These are phyloP conservation scores for Penicillium odoratum DNA, from an alignment of 495 filamentous ascomycete species.

Conservation along the genomic window DNA sequence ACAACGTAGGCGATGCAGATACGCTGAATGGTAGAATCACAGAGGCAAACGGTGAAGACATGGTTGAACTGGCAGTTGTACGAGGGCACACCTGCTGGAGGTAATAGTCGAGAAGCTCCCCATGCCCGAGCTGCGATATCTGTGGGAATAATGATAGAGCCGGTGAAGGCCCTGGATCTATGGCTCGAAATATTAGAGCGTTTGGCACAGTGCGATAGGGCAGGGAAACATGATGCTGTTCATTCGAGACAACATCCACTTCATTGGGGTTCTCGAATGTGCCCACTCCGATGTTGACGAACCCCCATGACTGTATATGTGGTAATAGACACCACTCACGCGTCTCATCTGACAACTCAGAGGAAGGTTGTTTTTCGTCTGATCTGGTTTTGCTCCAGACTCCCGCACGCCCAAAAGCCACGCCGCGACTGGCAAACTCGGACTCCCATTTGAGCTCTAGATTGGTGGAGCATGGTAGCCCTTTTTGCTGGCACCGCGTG, in stretches of 20 bases:
- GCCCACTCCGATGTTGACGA: slow-evolving; percentile 38
- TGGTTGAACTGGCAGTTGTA: slow-evolving; percentile 37
- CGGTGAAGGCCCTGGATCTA: slow-evolving; percentile 12
- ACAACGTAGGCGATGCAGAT: slow-evolving; percentile 38
- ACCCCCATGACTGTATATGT: slow-evolving; percentile 34
- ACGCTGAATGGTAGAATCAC: slow-evolving; percentile 41
- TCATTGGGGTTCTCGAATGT: slow-evolving; percentile 33
- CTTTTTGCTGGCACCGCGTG: slow-evolving; percentile 39
- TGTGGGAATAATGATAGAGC: slow-evolving; percentile 34
- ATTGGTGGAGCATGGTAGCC: slow-evolving; percentile 39
- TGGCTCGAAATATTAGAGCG: not conserved
- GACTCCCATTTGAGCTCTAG: slow-evolving; percentile 49
- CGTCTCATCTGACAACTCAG: slow-evolving; percentile 19
- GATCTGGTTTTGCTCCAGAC: slow-evolving; percentile 40
- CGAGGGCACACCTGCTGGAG: slow-evolving; percentile 45
- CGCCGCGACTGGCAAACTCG: slow-evolving; percentile 44
- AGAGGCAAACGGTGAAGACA: slow-evolving; percentile 43
- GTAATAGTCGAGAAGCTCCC: slow-evolving; percentile 44
- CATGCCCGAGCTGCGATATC: slow-evolving; percentile 26
- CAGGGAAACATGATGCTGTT: slow-evolving; percentile 24
- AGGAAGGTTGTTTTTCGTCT: slow-evolving; percentile 9
- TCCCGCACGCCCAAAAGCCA: slow-evolving; percentile 46
- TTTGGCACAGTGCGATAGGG: slow-evolving; percentile 5
- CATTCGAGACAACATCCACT: slow-evolving; percentile 32
- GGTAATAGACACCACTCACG: slow-evolving; percentile 36